These are phyloP conservation scores for Alliaria petiolata DNA, from an alignment of 345 rosid species.

Conservation along the genomic window DNA sequence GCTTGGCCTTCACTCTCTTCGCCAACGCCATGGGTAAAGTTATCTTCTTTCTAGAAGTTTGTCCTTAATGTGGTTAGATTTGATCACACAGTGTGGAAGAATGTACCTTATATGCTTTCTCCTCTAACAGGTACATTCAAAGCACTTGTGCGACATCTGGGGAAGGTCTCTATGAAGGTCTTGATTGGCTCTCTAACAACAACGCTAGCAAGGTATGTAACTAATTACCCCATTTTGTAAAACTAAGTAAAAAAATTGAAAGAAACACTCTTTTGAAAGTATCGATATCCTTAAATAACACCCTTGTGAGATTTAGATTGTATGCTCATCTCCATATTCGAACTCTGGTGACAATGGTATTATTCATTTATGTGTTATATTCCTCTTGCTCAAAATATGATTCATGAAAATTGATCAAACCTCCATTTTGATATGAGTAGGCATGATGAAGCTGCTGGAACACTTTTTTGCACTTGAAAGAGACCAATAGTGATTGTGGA, in stretches of 20 bases:
- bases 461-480: conserved; percentile 23
- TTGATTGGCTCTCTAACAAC: conserved; percentile 86
- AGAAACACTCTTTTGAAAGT: neutral
- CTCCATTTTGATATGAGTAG: conserved; percentile 21
- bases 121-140: conserved; percentile 66
- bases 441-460: conserved; percentile 27
- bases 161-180: conserved; percentile 80
- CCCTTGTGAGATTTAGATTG: neutral
- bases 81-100: neutral
- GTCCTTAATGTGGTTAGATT: neutral
- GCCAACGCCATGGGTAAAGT: conserved; percentile 86
- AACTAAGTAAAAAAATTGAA: neutral
- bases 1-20: conserved; percentile 91
- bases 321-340: conserved; percentile 10
- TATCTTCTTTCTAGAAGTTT: neutral
- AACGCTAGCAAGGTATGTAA: conserved; percentile 51
- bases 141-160: conserved; percentile 82
- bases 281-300: neutral
- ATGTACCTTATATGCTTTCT: neutral
- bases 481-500: conserved; percentile 17
- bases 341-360: neutral
- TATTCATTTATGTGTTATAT: neutral
- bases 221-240: neutral
- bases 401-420: conserved; percentile 9
- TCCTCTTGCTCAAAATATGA: neutral